Evolutionary conservation across 441 rosid species (phyloP).

Genomic region (Populus tomentosa): DNA sequence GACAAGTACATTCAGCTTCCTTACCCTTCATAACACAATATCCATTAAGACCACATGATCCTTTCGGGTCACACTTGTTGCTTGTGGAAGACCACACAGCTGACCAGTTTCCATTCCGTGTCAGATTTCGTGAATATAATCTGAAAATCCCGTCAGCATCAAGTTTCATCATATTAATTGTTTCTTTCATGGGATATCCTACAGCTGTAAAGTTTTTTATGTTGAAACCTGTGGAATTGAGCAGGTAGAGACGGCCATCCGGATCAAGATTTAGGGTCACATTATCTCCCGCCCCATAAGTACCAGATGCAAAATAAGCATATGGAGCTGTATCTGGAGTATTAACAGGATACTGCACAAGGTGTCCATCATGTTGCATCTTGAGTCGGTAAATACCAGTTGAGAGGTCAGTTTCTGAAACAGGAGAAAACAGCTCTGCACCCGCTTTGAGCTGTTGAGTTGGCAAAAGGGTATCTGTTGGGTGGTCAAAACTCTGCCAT

Average conservation of each 20-base stretch:
- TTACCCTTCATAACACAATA: constrained; percentile 15
- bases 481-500: background rate
- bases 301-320: constrained; percentile 13
- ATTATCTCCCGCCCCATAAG: constrained; percentile 13
- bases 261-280: constrained; percentile 22
- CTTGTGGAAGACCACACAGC: constrained; percentile 9
- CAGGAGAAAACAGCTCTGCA: background rate
- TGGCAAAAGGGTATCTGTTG: background rate
- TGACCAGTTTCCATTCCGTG: constrained; percentile 2
- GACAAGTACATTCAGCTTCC: constrained; percentile 21
- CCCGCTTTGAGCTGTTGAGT: background rate
- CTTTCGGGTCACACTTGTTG: constrained; percentile 19
- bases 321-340: background rate
- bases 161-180: constrained; percentile 25
- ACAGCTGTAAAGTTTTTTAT: background rate
- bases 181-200: background rate
- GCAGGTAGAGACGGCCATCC: constrained; percentile 27
- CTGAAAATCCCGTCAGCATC: background rate
- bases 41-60: constrained; percentile 31
- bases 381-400: background rate
- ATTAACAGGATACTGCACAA: background rate
- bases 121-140: constrained; percentile 19
- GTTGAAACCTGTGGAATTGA: constrained; percentile 18
- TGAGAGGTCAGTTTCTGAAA: background rate
- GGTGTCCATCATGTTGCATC: background rate